Evolutionary conservation across 1,284 basidiomycete species (phyloP).

Genomic region (Pascua sp.): DNA sequence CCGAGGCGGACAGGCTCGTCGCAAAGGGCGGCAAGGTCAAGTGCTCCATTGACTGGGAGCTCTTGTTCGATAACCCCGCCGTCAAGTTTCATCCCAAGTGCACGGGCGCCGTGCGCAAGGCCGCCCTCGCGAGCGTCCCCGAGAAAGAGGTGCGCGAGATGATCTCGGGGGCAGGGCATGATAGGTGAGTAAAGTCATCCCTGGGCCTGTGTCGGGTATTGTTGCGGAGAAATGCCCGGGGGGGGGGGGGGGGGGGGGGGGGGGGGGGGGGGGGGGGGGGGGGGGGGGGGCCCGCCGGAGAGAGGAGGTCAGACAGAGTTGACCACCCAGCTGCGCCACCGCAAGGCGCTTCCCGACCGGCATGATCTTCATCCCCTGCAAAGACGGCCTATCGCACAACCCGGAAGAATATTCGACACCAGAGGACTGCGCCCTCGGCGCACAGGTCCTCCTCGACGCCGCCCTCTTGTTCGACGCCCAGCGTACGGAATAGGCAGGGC

Average conservation of each 20-base stretch:
- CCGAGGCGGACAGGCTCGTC: constrained; percentile 2
- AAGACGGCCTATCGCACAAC: constrained; percentile 30
- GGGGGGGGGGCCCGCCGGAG: no score
- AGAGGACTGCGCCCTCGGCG: constrained; percentile 21
- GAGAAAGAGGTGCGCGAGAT: constrained; percentile 3
- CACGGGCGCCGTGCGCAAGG: constrained; percentile 11
- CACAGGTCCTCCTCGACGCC: constrained; percentile 22
- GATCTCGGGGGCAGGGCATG: constrained; percentile 26
- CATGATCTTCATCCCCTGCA: constrained; percentile 36
- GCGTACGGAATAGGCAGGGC: constrained; percentile 1
- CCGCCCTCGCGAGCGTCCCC: constrained; percentile 3
- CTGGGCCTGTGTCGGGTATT: no score
- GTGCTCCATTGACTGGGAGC: constrained; percentile 5
- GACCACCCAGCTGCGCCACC: constrained; percentile 8
- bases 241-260: no score
- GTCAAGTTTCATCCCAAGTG: constrained; percentile 10
- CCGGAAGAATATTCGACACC: constrained; percentile 26
- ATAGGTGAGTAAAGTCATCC: constrained; percentile 7
- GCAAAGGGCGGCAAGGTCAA: constrained; percentile 1
- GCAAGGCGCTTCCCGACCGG: constrained; percentile 23
- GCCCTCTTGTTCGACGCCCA: constrained; percentile 16
- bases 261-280: no score
- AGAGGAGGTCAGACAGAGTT: no score
- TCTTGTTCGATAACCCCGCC: constrained; percentile 14
- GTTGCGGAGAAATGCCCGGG: no score